These are phyloP conservation scores for Saccharomycopsis hybrid DNA, from an alignment of 1,139 yeast species.

Conservation along the genomic window DNA sequence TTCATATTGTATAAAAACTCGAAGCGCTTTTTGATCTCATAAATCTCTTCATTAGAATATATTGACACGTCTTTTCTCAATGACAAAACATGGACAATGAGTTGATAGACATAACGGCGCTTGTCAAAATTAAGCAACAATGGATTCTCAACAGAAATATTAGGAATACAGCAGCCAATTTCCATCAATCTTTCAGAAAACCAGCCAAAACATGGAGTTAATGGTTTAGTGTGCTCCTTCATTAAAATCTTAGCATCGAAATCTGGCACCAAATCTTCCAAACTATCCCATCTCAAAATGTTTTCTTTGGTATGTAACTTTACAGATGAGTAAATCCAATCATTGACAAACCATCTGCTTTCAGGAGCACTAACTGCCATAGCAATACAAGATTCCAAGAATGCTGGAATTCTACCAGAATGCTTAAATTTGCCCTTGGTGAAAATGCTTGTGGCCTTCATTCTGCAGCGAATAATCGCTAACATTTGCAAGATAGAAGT, in stretches of 20 bases:
- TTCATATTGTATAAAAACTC: slow-evolving; percentile 28
- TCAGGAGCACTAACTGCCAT: slow-evolving; percentile 79
- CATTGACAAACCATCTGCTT: slow-evolving; percentile 56
- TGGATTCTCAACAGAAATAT: slow-evolving; percentile 53
- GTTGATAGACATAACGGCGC: slow-evolving; percentile 54
- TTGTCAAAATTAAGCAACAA: slow-evolving; percentile 61
- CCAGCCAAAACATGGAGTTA: slow-evolving; percentile 89
- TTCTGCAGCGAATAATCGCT: slow-evolving; percentile 61
- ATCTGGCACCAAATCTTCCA: slow-evolving; percentile 31
- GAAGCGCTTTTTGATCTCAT: slow-evolving; percentile 24
- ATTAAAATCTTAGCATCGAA: slow-evolving; percentile 39
- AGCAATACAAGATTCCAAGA: slow-evolving; percentile 73
- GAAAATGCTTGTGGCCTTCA: slow-evolving; percentile 36
- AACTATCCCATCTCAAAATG: slow-evolving; percentile 23
- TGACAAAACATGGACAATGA: slow-evolving; percentile 44
- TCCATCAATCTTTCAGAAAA: slow-evolving; percentile 53
- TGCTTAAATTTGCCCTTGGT: neutral
- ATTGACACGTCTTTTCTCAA: slow-evolving; percentile 28
- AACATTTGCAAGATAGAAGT: slow-evolving; percentile 59
- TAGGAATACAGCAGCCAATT: slow-evolving; percentile 62
- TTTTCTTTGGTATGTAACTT: slow-evolving; percentile 29
- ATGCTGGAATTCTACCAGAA: slow-evolving; percentile 54
- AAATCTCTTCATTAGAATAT: slow-evolving; percentile 21
- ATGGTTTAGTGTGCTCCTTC: slow-evolving; percentile 39
- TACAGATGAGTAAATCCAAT: slow-evolving; percentile 59